These are phyloP conservation scores for Podila epigama DNA, from an alignment of 192 early-diverging fungal species.

Conservation along the genomic window DNA sequence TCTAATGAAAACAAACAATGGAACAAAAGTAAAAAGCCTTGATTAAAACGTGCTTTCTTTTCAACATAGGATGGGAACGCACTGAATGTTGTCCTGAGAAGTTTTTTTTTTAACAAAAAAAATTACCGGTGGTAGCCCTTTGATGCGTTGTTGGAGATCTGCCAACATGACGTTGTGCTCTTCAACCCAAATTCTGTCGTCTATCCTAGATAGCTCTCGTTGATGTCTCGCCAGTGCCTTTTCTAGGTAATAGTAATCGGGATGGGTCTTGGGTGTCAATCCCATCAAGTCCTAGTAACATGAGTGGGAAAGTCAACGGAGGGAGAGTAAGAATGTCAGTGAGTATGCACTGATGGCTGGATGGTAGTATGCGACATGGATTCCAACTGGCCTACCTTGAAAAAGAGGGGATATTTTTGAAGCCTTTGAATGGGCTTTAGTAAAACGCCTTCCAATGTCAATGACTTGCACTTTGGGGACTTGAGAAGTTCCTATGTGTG, in stretches of 20 bases:
- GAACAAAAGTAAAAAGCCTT: background rate
- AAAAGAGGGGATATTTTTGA: constrained; percentile 58
- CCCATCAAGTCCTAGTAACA: constrained; percentile 41
- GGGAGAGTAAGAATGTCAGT: background rate
- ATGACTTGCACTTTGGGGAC: constrained; percentile 43
- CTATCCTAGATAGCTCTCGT: constrained; percentile 34
- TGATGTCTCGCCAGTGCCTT: constrained; percentile 30
- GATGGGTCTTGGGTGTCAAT: constrained; percentile 22
- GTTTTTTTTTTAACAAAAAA: background rate
- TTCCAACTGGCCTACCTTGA: constrained; percentile 36
- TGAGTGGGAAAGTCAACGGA: too few species aligned
- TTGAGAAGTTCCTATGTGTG: constrained; percentile 32
- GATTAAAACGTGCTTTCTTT: background rate
- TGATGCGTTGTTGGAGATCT: constrained; percentile 45
- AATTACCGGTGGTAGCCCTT: constrained; percentile 34
- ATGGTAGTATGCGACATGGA: background rate
- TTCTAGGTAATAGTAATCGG: constrained; percentile 23
- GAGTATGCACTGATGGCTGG: background rate
- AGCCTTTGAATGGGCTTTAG: constrained; percentile 56
- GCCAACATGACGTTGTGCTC: constrained; percentile 44
- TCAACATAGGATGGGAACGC: background rate
- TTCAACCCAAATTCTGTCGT: constrained; percentile 47
- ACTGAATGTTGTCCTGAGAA: too few species aligned
- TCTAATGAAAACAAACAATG: constrained; percentile 1
- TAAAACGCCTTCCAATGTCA: constrained; percentile 53